Base-by-base conservation (phyloP, 192 early-diverging fungal species). In the Backusella australiensis region DNA sequence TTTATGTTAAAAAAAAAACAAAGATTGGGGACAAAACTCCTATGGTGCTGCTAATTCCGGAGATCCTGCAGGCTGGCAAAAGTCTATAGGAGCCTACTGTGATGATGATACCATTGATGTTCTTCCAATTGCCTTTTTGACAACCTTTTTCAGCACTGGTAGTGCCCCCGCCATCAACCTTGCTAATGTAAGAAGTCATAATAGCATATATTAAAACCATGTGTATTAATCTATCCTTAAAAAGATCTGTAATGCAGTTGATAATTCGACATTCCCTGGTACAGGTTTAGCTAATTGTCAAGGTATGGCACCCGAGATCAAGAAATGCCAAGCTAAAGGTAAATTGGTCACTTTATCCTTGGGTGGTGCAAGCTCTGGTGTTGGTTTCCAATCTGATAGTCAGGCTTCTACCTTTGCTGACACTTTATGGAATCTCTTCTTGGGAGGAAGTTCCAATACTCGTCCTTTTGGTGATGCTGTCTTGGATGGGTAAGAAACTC, bases 251-350 rank as follows among this genome's bases (percentile, higher is more conserved):
- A 78, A 82, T 69, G 39, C 26, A 34, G 80, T 79, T 52, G 89
- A 89, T 74, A 76, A 81, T 17, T 59, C 75, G 2, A 87, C 85
- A 5, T 91, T 90, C 72, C 72, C 87, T 0, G 84, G 84, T 19
- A 85, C 89, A 32, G 34, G 75, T 3, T 71, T 93, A 49, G 84
- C 87, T 49, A 82, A 89, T 70, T 91, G 90, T 72, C 85, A 85
- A 9, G 69, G 82, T 26, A 66, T 94, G 6, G 88, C 82, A 12
- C 53, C 74, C 4, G 91, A 91, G 59, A 92, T 94, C 81, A 84
- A 86, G 65, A 68, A 77, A 35, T 94, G 93, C 78, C 93, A 94
- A 77, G 76, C 78, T n/a, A 77, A 84, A 34, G 93, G 91, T 1
- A 92, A 91, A 41, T 77, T 78, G 4, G 78, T 94, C 3, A 79